Evolutionary conservation across 2,329 filamentous ascomycete genomes (phyloP).

Genomic region (Hymenotorrendiella dingleyae): DNA sequence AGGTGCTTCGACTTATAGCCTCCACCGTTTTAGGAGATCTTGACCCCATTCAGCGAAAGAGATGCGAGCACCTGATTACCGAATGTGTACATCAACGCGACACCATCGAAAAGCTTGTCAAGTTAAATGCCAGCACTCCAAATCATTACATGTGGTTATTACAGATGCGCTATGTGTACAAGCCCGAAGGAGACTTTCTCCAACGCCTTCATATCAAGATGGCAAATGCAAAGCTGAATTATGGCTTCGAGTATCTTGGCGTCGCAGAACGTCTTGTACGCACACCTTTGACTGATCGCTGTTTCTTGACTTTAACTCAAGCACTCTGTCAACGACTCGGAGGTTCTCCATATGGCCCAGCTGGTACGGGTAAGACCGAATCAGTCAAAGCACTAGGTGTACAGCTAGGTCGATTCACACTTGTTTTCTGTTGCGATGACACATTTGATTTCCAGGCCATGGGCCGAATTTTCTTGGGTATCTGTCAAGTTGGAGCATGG

Average conservation of each 20-base stretch:
- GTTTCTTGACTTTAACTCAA: constrained; percentile 96
- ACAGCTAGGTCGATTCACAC: constrained; percentile 91
- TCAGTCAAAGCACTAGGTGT: constrained; percentile 97
- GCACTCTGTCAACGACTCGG: constrained; percentile 90
- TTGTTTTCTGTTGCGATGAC: constrained; percentile 99
- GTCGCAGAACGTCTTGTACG: constrained; percentile 93
- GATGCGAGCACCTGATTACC: constrained; percentile 97
- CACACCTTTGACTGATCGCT: constrained; percentile 94
- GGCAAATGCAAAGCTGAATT: constrained; percentile 92
- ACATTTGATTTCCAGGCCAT: constrained; percentile 99
- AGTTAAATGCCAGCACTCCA: constrained; percentile 65
- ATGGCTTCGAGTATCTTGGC: constrained; percentile 96
- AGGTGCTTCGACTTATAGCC: constrained; percentile 79
- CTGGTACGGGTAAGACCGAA: constrained; percentile 97
- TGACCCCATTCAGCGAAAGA: constrained; percentile 81
- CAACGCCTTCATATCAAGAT: constrained; percentile 87
- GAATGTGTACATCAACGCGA: constrained; percentile 98
- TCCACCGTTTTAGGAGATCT: constrained; percentile 86
- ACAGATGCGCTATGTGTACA: constrained; percentile 95
- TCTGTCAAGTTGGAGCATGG: constrained; percentile 98
- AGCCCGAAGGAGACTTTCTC: constrained; percentile 70
- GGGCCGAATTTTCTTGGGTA: constrained; percentile 98
- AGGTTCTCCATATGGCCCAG: constrained; percentile 94
- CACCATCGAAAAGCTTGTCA: constrained; percentile 78
- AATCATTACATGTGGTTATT: constrained; percentile 89